These are phyloP conservation scores for Vicia sativa DNA, from an alignment of 306 rosid genomes.

Conservation along the genomic window DNA sequence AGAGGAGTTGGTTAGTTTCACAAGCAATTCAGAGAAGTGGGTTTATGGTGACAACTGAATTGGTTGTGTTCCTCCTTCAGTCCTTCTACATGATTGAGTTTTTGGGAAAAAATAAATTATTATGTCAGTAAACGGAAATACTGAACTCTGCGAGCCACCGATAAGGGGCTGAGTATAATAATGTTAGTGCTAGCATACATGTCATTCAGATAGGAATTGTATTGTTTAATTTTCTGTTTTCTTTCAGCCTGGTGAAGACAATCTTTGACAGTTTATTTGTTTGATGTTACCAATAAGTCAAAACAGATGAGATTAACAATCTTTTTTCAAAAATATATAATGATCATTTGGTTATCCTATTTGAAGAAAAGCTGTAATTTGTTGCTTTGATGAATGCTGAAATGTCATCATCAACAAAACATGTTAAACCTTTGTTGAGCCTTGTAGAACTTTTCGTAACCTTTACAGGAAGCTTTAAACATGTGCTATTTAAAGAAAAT, in stretches of 20 bases:
- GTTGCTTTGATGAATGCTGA: no score
- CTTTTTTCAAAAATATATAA: background rate
- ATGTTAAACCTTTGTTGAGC: background rate
- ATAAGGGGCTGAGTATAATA: conserved; percentile 33
- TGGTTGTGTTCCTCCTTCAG: conserved; percentile 39
- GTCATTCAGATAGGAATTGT: conserved; percentile 16
- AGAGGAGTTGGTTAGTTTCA: conserved; percentile 79
- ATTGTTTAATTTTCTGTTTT: conserved; percentile 1
- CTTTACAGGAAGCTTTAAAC: no score
- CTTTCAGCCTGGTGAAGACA: conserved; percentile 17
- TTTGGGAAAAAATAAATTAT: conserved; percentile 35
- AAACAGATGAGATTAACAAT: background rate
- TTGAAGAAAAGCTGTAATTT: background rate
- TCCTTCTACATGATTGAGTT: conserved; percentile 27
- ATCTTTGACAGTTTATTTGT: background rate
- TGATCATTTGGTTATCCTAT: background rate
- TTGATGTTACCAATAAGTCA: conserved; percentile 13
- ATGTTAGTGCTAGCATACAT: background rate
- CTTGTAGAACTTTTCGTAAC: no score
- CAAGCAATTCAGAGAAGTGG: conserved; percentile 92
- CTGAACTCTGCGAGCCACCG: conserved; percentile 36
- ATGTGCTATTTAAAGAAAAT: no score
- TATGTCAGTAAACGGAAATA: conserved; percentile 24
- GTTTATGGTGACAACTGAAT: conserved; percentile 73
- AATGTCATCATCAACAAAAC: background rate